Evolutionary conservation across 768 basidiomycete genomes (phyloP).

Genomic region (Tephrocybe sp.): DNA sequence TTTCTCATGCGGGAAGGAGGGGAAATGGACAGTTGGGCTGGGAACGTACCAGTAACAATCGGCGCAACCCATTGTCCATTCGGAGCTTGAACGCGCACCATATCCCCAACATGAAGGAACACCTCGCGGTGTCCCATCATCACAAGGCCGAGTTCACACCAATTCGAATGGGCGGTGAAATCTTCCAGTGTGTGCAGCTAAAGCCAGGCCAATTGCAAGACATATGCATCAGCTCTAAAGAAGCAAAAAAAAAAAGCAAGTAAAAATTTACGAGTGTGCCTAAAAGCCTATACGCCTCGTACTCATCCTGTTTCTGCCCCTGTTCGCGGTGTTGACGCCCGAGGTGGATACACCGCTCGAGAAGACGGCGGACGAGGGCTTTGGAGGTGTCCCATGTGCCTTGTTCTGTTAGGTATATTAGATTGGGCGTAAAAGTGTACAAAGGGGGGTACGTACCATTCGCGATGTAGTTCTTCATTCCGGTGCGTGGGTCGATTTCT

Average conservation of each 20-base stretch:
- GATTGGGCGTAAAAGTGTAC: no score
- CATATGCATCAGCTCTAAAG: no score
- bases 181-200: constrained; percentile 86
- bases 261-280: constrained; percentile 53
- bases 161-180: constrained; percentile 87
- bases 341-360: constrained; percentile 76
- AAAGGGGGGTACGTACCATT: constrained; percentile 45
- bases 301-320: constrained; percentile 64
- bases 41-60: constrained; percentile 83
- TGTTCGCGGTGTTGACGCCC: constrained; percentile 62
- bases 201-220: no score
- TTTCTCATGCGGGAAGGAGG: no score
- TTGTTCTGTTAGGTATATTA: constrained; percentile 49
- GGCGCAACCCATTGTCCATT: constrained; percentile 76
- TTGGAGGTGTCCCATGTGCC: constrained; percentile 89
- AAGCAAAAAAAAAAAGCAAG: no score
- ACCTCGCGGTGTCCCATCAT: constrained; percentile 72
- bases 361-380: constrained; percentile 66
- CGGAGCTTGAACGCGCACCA: constrained; percentile 69
- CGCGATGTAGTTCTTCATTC: constrained; percentile 96
- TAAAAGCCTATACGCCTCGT: constrained; percentile 77
- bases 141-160: constrained; percentile 79
- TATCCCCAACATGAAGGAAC: constrained; percentile 85
- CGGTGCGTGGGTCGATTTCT: constrained; percentile 78
- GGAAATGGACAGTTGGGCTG: no score